phyloP scores from a whole-genome alignment of 225 moss, liverwort and hornwort species.

The Bryum argenteum region DNA sequence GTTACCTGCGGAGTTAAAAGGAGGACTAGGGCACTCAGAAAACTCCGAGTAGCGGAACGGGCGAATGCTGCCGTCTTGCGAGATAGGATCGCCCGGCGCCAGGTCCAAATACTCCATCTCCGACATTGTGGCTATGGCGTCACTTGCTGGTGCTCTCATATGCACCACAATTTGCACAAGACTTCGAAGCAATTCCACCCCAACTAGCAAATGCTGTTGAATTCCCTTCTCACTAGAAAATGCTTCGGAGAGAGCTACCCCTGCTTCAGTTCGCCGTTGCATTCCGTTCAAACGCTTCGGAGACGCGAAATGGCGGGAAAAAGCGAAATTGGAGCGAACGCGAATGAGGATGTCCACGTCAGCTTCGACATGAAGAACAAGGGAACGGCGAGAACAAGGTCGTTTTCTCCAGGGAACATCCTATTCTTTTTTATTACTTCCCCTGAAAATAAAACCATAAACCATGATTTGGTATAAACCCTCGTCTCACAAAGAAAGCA shows the following conservation, averaged over 20 bases:
- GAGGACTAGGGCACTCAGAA: slow-evolving; percentile 37
- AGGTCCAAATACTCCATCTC: slow-evolving; percentile 33
- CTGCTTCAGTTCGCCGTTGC: not conserved
- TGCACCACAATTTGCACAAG: not conserved
- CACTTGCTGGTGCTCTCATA: not conserved
- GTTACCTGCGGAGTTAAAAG: slow-evolving; percentile 29
- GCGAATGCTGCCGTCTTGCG: slow-evolving; percentile 29
- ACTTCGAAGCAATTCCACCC: not conserved
- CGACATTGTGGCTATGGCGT: slow-evolving; percentile 1
- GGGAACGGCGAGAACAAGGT: too few species aligned
- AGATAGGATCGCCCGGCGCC: slow-evolving; percentile 41
- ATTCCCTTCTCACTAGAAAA: not conserved
- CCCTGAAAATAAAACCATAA: too few species aligned
- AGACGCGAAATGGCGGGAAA: slow-evolving; percentile 18
- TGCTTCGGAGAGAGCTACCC: not conserved
- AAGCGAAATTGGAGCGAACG: too few species aligned
- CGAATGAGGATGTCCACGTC: not conserved
- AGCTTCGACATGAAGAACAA: not conserved
- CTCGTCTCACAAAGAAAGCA: too few species aligned
- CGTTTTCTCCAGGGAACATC: too few species aligned
- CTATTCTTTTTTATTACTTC: too few species aligned
- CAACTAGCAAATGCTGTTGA: not conserved
- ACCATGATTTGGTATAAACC: too few species aligned
- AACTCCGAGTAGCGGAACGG: slow-evolving; percentile 37
- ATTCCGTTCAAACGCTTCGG: not conserved